Evolutionary conservation across 2,329 filamentous ascomycete species (phyloP).

Genomic region (Ophiostoma fasciatum): DNA sequence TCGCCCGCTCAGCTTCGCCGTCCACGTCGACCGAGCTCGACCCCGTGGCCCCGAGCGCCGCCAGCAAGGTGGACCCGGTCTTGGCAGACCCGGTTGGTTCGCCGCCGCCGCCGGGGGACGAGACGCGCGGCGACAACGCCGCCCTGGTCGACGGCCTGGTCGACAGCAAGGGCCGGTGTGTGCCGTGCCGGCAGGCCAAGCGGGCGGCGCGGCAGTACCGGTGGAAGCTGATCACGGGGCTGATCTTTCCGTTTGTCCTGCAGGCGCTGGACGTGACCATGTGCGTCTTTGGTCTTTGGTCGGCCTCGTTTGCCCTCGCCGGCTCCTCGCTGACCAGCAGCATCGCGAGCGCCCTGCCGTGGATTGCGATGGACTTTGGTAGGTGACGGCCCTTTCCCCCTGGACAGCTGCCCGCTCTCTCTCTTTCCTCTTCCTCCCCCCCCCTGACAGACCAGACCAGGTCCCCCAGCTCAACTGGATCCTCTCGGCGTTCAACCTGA

Average conservation of each 20-base stretch:
- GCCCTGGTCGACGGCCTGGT: too few relatives aligned
- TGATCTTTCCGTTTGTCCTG: slow-evolving; percentile 45
- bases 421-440: background rate
- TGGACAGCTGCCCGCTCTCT: background rate
- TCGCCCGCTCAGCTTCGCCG: background rate
- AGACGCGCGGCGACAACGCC: too few relatives aligned
- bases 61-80: too few relatives aligned
- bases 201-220: slow-evolving; percentile 27
- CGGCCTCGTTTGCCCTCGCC: too few relatives aligned
- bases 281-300: background rate
- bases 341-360: slow-evolving; percentile 41
- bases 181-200: slow-evolving; percentile 17
- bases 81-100: too few relatives aligned
- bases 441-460: slow-evolving; percentile 22
- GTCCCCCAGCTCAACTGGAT: slow-evolving; percentile 52
- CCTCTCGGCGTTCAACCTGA: slow-evolving; percentile 53
- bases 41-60: too few relatives aligned
- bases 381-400: slow-evolving; percentile 2
- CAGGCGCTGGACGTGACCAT: slow-evolving; percentile 52
- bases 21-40: background rate
- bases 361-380: slow-evolving; percentile 52
- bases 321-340: slow-evolving; percentile 1
- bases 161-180: slow-evolving; percentile 1
- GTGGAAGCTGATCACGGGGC: slow-evolving; percentile 42
- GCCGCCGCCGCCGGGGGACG: too few relatives aligned